phyloP scores from a whole-genome alignment of 2,329 filamentous ascomycete species.

The Karstenula rhodostoma region DNA sequence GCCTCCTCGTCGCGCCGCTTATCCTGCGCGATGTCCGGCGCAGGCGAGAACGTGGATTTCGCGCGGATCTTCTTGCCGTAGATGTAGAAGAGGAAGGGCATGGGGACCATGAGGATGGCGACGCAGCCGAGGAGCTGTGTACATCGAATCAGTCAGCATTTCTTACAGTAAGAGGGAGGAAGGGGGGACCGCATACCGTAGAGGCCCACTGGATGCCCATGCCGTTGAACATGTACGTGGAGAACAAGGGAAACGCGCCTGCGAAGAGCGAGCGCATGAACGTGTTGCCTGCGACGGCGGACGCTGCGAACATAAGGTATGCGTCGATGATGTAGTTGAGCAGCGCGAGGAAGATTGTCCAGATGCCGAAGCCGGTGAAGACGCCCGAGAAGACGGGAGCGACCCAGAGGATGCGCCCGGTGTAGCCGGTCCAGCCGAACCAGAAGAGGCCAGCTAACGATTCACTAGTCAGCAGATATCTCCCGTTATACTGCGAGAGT shows the following conservation, averaged over 20 bases:
- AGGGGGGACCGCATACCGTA: constrained; percentile 30
- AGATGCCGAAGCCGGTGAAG: constrained; percentile 64
- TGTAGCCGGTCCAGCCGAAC: constrained; percentile 56
- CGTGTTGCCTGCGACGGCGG: constrained; percentile 61
- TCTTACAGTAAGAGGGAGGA: not conserved
- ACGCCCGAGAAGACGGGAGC: constrained; percentile 56
- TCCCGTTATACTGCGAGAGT: not conserved
- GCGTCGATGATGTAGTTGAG: constrained; percentile 68
- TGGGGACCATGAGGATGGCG: constrained; percentile 52
- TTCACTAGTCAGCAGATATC: not conserved
- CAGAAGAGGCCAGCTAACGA: constrained; percentile 43
- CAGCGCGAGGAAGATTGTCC: constrained; percentile 65
- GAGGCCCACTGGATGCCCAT: constrained; percentile 60
- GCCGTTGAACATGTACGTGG: constrained; percentile 57
- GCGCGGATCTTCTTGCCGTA: constrained; percentile 54
- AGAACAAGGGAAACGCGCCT: constrained; percentile 63
- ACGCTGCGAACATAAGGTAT: constrained; percentile 57
- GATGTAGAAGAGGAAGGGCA: constrained; percentile 56
- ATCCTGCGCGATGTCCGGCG: constrained; percentile 50
- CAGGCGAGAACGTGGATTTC: constrained; percentile 54
- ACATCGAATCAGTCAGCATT: not conserved
- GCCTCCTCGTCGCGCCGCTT: constrained; percentile 45
- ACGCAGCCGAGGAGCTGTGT: constrained; percentile 53
- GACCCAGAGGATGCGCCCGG: constrained; percentile 52
- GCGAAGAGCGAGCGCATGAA: constrained; percentile 61